Conservation (phyloP, 192 early-diverging fungal species). For the Coemansia pectinata region DNA sequence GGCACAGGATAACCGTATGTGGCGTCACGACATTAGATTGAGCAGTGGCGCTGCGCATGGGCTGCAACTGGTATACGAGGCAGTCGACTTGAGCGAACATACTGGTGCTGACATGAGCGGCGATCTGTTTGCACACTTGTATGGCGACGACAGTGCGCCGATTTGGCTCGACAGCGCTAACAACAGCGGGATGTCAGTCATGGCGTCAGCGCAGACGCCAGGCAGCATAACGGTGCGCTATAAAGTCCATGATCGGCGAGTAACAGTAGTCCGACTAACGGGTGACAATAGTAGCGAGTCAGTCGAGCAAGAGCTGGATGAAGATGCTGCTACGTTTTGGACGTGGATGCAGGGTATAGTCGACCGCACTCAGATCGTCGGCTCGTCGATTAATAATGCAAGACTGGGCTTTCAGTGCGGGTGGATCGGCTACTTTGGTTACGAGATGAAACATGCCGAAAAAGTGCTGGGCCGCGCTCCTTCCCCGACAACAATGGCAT, state of each 20-base stretch:
- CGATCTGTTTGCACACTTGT: constrained; percentile 18
- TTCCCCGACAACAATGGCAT: neutral
- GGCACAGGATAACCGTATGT: constrained; percentile 7
- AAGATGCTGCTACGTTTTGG: constrained; percentile 57
- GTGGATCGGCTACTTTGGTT: constrained; percentile 87
- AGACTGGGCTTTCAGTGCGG: constrained; percentile 74
- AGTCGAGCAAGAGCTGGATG: neutral
- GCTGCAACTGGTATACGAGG: constrained; percentile 29
- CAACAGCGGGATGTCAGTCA: constrained; percentile 22
- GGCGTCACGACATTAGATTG: neutral
- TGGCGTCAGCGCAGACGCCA: constrained; percentile 22
- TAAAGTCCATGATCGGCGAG: neutral
- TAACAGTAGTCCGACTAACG: constrained; percentile 9
- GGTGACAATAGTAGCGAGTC: too few species aligned
- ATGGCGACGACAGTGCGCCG: constrained; percentile 31
- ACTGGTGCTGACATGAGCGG: neutral
- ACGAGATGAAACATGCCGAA: constrained; percentile 82
- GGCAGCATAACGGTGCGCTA: constrained; percentile 45
- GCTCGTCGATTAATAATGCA: neutral
- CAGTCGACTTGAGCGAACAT: constrained; percentile 1
- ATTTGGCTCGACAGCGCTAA: constrained; percentile 72
- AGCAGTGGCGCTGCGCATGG: neutral
- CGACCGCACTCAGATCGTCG: constrained; percentile 12
- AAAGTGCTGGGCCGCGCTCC: neutral
- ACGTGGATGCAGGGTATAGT: constrained; percentile 61